These are phyloP conservation scores for Thielaviopsis ethacetica DNA, from an alignment of 2,329 filamentous ascomycete species.

Conservation along the genomic window DNA sequence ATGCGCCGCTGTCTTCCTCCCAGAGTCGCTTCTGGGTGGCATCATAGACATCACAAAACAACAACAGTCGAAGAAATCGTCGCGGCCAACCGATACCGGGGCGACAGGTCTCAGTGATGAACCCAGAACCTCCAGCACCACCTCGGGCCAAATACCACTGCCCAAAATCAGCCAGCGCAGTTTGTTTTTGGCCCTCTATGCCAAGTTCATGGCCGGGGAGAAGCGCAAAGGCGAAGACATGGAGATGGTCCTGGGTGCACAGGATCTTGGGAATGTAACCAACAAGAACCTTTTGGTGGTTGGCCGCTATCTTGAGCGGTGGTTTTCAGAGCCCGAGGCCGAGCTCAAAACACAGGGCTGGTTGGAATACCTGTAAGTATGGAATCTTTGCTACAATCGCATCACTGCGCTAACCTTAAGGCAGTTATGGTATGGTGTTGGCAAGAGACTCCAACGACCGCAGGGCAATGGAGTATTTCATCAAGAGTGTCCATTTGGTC, in stretches of 20 bases:
- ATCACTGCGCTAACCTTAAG: not conserved
- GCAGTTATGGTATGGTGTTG: conserved; percentile 70
- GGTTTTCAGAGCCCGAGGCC: conserved; percentile 55
- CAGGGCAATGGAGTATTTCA: conserved; percentile 70
- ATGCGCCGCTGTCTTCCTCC: conserved; percentile 76
- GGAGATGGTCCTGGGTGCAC: conserved; percentile 90
- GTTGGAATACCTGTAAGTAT: conserved; percentile 60
- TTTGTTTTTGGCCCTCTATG: conserved; percentile 80
- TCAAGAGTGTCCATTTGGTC: conserved; percentile 74
- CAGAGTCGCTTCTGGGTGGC: conserved; percentile 58
- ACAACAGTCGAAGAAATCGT: conserved; percentile 18
- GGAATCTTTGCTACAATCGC: not conserved
- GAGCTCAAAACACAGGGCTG: conserved; percentile 65
- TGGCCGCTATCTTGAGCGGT: conserved; percentile 59
- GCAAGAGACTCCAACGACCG: conserved; percentile 82
- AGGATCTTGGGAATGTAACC: conserved; percentile 66
- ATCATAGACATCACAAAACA: conserved; percentile 35
- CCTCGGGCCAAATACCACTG: conserved; percentile 19
- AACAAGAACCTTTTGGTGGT: conserved; percentile 76
- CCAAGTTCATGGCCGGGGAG: conserved; percentile 83
- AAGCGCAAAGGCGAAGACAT: conserved; percentile 93
- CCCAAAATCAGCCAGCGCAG: conserved; percentile 72
- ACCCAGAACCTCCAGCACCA: conserved; percentile 14
- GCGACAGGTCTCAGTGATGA: not conserved
- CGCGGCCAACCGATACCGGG: not conserved